phyloP scores from a whole-genome alignment of 1,284 basidiomycete species.

The Puccinia horiana region DNA sequence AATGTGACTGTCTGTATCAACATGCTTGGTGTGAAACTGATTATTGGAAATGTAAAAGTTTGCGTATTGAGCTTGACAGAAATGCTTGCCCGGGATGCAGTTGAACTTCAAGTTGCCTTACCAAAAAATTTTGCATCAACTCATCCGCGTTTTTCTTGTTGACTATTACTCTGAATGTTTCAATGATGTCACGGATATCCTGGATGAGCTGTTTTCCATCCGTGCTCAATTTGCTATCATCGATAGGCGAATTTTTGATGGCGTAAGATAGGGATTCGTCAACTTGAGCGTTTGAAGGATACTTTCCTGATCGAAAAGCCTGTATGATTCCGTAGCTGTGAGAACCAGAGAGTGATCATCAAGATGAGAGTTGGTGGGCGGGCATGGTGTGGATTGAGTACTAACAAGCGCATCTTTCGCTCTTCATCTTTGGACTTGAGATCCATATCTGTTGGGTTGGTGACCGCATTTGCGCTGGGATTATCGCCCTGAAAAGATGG shows the following conservation, averaged over 20 bases:
- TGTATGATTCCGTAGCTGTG: slow-evolving; percentile 70
- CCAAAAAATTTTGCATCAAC: slow-evolving; percentile 70
- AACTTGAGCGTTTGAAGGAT: slow-evolving; percentile 79
- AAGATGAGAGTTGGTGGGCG: background rate
- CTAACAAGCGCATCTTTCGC: slow-evolving; percentile 48
- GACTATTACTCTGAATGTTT: slow-evolving; percentile 69
- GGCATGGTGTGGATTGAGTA: background rate
- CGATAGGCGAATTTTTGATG: slow-evolving; percentile 69
- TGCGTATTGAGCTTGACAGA: background rate
- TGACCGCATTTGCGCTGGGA: slow-evolving; percentile 41
- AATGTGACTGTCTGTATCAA: slow-evolving; percentile 41
- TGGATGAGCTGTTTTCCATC: slow-evolving; percentile 75
- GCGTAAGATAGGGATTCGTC: slow-evolving; percentile 72
- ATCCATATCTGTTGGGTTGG: slow-evolving; percentile 37
- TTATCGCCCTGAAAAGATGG: slow-evolving; percentile 12
- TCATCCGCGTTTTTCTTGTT: slow-evolving; percentile 83
- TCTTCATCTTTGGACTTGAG: slow-evolving; percentile 50
- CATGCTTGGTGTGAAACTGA: slow-evolving; percentile 47
- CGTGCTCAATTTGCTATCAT: slow-evolving; percentile 68
- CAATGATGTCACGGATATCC: slow-evolving; percentile 73
- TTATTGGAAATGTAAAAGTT: background rate
- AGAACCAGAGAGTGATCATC: background rate
- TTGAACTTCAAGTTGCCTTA: slow-evolving; percentile 53
- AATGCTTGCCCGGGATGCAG: no score
- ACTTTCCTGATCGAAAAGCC: slow-evolving; percentile 73